These are phyloP conservation scores for Cyclotella choctawhatcheeana DNA, from an alignment of 108 stramenopile genomes.

Conservation along the genomic window DNA sequence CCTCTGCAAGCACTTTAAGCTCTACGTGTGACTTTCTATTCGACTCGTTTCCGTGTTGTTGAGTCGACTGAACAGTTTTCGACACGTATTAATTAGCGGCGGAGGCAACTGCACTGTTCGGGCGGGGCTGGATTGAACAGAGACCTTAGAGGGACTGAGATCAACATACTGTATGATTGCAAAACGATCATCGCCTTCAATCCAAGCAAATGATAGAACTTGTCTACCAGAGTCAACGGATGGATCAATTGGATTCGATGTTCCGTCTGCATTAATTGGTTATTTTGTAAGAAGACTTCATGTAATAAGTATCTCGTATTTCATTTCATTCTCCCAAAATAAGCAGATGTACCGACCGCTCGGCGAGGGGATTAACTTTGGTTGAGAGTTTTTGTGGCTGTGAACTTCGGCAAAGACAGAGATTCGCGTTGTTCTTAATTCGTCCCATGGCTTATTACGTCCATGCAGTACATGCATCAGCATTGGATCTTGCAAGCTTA, in stretches of 20 bases:
- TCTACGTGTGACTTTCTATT: conserved; percentile 58
- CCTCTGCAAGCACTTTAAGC: conserved; percentile 61
- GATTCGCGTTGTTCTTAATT: conserved; percentile 23
- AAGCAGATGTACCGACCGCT: conserved; percentile 73
- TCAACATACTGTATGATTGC: conserved; percentile 39
- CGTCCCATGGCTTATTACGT: conserved; percentile 9
- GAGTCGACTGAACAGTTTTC: not conserved
- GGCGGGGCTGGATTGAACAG: conserved; percentile 1
- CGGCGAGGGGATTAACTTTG: conserved; percentile 68
- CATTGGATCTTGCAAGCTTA: conserved; percentile 37
- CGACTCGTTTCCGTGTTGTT: not conserved
- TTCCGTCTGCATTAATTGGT: conserved; percentile 5
- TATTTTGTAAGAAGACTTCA: conserved; percentile 52
- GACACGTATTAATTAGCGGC: not conserved
- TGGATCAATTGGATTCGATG: conserved; percentile 50
- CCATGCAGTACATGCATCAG: conserved; percentile 32
- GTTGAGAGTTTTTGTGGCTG: conserved; percentile 47
- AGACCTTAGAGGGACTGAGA: not conserved
- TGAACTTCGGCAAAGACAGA: conserved; percentile 41
- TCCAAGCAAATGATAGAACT: conserved; percentile 80
- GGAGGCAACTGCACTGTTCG: not conserved
- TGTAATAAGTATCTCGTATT: conserved; percentile 80
- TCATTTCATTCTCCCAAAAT: conserved; percentile 69
- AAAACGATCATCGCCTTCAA: conserved; percentile 81
- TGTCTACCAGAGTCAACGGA: conserved; percentile 69